Evolutionary conservation across 345 rosid genomes (phyloP), one percentile per base, ranked within the genome.

Genomic region (Salix caprea): DNA sequence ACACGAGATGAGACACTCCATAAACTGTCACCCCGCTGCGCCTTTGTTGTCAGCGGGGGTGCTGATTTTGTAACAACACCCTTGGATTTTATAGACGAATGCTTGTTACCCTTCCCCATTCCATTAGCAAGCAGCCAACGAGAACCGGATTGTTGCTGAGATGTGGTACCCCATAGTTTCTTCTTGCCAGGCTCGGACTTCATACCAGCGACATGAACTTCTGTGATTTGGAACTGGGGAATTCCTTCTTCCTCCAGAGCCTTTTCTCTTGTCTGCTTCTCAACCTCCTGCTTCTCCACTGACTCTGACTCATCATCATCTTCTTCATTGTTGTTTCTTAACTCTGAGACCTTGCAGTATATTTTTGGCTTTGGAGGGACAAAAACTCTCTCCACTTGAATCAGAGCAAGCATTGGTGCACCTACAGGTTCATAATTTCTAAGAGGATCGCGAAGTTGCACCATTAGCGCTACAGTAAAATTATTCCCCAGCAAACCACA

Each of bases 81-180:
- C 77, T 90, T 94, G 62, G 94, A 84, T 84, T 89, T 91, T 79
- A 83, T 65, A 46, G 86, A 58, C 19, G 88, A 84, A 80, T 91
- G 86, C 82, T 80, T 92, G 68, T 80, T 91, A 80, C 71, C 86
- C 90, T 94, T 94, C 37, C 98, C 98, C 98, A 94, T 94, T 76
- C 98, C 98, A 67, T 87, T 92, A 15, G 98, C 97, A 11, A 92
- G 79, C 86, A 90, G 84, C 97, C 98, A 94, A 40, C 98, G 94
- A 46, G 97, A 91, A 78, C 95, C 97, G 32, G 98, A 91, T 83
- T 92, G 97, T 81, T 91, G 88, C 87, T 91, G 97, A 19, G 80
- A 72, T 61, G 84, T 60, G 65, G 72, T 86, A 71, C 95, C 97
- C 97, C 97, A 91, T 9, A 87, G 82, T 77, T 92, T 89, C 81